Base-by-base conservation (phyloP, 208 protist species). In the Strigomonas galati region DNA sequence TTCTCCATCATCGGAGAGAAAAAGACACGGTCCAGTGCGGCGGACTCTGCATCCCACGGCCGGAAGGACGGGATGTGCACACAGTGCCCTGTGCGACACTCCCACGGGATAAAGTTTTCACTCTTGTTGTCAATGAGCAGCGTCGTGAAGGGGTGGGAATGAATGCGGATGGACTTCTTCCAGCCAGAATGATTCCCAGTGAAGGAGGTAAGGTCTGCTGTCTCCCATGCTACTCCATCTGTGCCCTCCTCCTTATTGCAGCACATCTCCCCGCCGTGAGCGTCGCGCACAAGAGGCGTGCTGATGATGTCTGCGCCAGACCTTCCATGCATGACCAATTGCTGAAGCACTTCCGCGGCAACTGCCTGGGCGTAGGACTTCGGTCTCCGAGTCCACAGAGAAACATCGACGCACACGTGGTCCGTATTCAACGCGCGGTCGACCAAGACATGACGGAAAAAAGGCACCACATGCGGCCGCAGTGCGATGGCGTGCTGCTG, bases 91-190 rank as follows among this genome's bases (percentile, higher is more conserved):
- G 72, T 83, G 48, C 67, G 57, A 24, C 71, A 67, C 46, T 91
- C 81, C 6, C 52, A 46, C 19, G 68, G 14, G 23, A 78, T 27
- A 60, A 86, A 82, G 37, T 84, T 86, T 19, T 21, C 62, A 17
- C 44, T 59, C 15, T 32, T 75, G 51, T 87, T 79, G 64, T 91
- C 85, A n/a, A 87, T 30, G 2, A 91, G 76, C 28, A 91, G 27
- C 57, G 81, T 76, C 9, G 81, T 79, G 23, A 75, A 64, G 24
- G 85, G 79, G 19, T 26, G 43, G 1, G 60, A 54, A 0, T 59
- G 43, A 17, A 84, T 72, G 21, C 58, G 12, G 4, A 87, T 30
- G 2, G 71, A 69, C 62, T 87, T 91, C 51, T 31, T 32, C 65
- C 78, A 78, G 17, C 69, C 35, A 59, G 44, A 15, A 46, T 28